phyloP scores from a whole-genome alignment of 2,329 filamentous ascomycete genomes.

The Penicillium aurantiogriseum region DNA sequence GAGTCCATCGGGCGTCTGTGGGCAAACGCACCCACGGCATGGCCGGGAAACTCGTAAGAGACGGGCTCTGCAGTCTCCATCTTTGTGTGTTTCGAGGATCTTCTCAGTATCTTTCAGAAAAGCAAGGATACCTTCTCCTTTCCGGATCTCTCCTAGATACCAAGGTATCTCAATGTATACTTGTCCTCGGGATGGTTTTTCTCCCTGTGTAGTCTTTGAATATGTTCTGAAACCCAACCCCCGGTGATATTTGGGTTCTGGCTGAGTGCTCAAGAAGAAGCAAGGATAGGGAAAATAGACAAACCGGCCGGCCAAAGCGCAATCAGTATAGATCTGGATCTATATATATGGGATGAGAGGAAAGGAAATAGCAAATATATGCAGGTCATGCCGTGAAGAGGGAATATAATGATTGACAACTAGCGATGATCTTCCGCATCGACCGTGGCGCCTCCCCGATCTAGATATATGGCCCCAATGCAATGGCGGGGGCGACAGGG shows the following conservation, averaged over 20 bases:
- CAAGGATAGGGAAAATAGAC: slow-evolving; percentile 12
- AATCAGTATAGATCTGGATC: slow-evolving; percentile 13
- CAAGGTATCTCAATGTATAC: slow-evolving; percentile 8
- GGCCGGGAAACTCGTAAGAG: slow-evolving; percentile 41
- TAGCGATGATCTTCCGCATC: slow-evolving; percentile 27
- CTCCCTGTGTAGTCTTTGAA: background rate
- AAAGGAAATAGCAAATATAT: slow-evolving; percentile 15
- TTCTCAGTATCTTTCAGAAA: background rate
- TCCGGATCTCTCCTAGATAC: slow-evolving; percentile 1
- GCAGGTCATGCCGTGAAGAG: slow-evolving; percentile 14
- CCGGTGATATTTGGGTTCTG: slow-evolving; percentile 9
- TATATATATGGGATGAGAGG: background rate
- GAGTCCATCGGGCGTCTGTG: slow-evolving; percentile 41
- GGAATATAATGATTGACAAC: slow-evolving; percentile 16
- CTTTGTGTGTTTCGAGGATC: background rate
- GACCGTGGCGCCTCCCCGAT: slow-evolving; percentile 13
- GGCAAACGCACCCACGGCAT: slow-evolving; percentile 36
- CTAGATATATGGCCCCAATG: slow-evolving; percentile 23
- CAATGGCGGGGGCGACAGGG: slow-evolving; percentile 16
- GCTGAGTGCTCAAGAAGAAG: slow-evolving; percentile 11
- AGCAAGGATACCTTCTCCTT: slow-evolving; percentile 1
- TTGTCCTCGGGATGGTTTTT: background rate
- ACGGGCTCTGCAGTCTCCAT: slow-evolving; percentile 45
- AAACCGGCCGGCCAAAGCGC: slow-evolving; percentile 11
- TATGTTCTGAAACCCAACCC: background rate